A percentile compares a stretch with the other conserved stretches of the same genome.
These are phyloP conservation scores for Arabidopsis arenosa DNA, from an alignment of 345 rosid genomes.

Conservation along the genomic window DNA sequence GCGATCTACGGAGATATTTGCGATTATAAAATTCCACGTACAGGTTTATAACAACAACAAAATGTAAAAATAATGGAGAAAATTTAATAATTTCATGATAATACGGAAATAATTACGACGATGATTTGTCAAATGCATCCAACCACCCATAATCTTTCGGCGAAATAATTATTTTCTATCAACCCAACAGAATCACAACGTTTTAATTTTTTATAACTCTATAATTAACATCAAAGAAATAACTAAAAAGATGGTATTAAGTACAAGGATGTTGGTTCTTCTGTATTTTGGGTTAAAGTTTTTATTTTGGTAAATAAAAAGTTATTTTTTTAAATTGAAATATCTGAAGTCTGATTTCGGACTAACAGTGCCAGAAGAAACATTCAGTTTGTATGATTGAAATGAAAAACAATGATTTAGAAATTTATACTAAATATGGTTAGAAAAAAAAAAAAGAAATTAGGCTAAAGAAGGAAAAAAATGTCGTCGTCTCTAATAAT, in stretches of 20 bases:
- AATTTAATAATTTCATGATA: conserved; percentile 10
- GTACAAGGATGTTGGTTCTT: too few relatives aligned
- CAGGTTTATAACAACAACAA: conserved; percentile 29
- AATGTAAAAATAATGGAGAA: neutral
- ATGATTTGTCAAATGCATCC: conserved; percentile 33
- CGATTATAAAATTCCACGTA: conserved; percentile 32
- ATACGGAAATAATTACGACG: conserved; percentile 26
- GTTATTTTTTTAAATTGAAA: too few relatives aligned
- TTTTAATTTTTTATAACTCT: neutral
- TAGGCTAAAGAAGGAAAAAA: neutral
- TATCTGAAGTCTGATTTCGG: too few relatives aligned
- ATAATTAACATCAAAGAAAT: neutral
- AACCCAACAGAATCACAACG: neutral
- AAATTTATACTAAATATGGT: too few relatives aligned
- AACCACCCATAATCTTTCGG: conserved; percentile 20
- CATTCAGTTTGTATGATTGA: neutral
- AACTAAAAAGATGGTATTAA: too few relatives aligned
- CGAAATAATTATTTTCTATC: conserved; percentile 12
- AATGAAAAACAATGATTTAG: too few relatives aligned
- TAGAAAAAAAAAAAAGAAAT: too few relatives aligned
- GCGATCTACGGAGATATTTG: conserved; percentile 28
- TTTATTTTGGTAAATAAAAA: too few relatives aligned
- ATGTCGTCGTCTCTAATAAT: conserved; percentile 10
- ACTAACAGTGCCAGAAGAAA: too few relatives aligned
- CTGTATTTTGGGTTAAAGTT: too few relatives aligned